Conservation (phyloP, 1,284 basidiomycete species). For the Earliella scabrosa region DNA sequence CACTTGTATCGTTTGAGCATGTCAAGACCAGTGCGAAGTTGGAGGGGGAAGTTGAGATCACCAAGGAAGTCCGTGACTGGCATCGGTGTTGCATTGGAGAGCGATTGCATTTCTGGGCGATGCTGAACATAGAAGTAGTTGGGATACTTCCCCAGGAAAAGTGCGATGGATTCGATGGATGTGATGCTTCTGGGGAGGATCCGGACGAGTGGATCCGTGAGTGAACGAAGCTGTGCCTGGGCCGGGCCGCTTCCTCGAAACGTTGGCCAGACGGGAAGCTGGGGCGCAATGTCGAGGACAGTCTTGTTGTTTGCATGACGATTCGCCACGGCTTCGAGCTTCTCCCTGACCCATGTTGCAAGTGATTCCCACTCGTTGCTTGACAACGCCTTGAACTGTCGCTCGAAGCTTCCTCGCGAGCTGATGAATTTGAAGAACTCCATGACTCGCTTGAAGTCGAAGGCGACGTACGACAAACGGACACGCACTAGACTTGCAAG, state of each 20-base stretch:
- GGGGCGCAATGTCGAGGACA: not conserved
- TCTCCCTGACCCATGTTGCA: not conserved
- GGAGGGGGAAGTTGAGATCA: not conserved
- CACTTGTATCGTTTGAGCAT: not conserved
- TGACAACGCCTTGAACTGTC: not conserved
- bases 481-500: too few relatives aligned
- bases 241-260: not conserved
- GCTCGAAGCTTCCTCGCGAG: not conserved
- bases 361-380: not conserved
- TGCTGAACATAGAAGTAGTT: not conserved
- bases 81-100: not conserved
- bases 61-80: not conserved
- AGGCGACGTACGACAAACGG: too few relatives aligned
- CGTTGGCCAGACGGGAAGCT: conserved; percentile 14
- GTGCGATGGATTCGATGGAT: not conserved
- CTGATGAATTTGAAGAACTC: conserved; percentile 1
- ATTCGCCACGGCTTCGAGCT: not conserved
- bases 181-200: not conserved
- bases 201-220: not conserved
- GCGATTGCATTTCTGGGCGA: not conserved
- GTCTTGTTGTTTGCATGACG: not conserved
- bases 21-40: not conserved
- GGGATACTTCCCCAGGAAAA: not conserved
- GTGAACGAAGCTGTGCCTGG: not conserved
- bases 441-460: conserved; percentile 3